Evolutionary conservation across 345 rosid species (phyloP).

Genomic region (Physaria fendleri): DNA sequence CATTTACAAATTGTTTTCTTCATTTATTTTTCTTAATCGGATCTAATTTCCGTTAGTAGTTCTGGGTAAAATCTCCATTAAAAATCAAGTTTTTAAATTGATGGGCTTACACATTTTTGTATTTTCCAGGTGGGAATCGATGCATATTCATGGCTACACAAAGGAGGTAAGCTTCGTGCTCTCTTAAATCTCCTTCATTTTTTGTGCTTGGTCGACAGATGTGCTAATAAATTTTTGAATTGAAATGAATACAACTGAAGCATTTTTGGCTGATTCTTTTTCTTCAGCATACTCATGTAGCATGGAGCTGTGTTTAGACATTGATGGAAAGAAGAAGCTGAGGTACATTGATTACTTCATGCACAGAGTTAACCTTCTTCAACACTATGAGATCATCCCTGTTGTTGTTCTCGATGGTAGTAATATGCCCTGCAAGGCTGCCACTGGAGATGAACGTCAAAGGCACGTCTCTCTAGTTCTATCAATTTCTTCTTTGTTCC

Average conservation of each 20-base stretch:
- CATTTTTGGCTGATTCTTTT: neutral
- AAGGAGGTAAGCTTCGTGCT: constrained; percentile 57
- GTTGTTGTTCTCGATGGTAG: constrained; percentile 89
- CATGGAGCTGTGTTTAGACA: constrained; percentile 85
- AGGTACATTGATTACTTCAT: constrained; percentile 68
- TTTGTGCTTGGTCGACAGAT: neutral
- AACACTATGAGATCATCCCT: constrained; percentile 54
- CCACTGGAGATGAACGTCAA: constrained; percentile 60
- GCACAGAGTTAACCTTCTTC: constrained; percentile 73
- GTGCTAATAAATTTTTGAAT: neutral
- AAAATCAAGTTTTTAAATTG: neutral
- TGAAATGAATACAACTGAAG: neutral
- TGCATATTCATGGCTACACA: constrained; percentile 92
- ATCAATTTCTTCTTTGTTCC: neutral
- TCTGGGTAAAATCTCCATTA: constrained; percentile 9
- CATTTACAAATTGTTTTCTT: neutral
- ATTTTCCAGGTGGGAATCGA: constrained; percentile 80
- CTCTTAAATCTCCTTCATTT: neutral
- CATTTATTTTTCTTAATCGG: neutral
- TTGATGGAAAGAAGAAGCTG: constrained; percentile 49
- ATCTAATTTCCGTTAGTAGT: neutral
- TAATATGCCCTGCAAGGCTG: constrained; percentile 66
- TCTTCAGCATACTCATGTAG: constrained; percentile 83
- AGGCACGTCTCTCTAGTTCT: constrained; percentile 29
- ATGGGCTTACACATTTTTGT: neutral